These are phyloP conservation scores for Morella rubra DNA, from an alignment of 306 rosid species.

Conservation along the genomic window DNA sequence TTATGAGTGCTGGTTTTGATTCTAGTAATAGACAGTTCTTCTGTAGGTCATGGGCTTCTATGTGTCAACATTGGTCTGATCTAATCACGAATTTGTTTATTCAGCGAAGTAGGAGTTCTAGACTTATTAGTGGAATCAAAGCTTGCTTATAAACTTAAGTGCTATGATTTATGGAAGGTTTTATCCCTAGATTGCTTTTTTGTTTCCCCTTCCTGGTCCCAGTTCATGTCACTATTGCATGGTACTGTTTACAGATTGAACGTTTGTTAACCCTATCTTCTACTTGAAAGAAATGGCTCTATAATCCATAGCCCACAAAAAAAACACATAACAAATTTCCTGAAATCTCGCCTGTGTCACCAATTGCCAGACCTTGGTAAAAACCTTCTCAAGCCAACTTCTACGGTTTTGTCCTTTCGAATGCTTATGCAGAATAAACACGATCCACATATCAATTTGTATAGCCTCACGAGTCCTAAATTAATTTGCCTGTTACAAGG, in stretches of 20 bases:
- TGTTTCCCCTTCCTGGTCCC: not conserved
- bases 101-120: not conserved
- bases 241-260: not conserved
- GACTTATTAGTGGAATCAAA: not conserved
- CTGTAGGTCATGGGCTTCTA: not conserved
- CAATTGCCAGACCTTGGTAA: constrained; percentile 1
- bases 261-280: not conserved
- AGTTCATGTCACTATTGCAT: not conserved
- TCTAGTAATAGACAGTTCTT: not conserved
- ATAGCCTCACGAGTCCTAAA: constrained; percentile 2
- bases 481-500: constrained; percentile 14
- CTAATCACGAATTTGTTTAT: not conserved
- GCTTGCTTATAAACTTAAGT: not conserved
- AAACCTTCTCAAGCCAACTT: constrained; percentile 13
- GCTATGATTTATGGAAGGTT: not conserved
- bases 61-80: not conserved
- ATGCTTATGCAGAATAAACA: not conserved
- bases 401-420: not conserved
- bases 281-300: not conserved
- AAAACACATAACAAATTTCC: not conserved
- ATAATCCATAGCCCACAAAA: not conserved
- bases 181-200: not conserved
- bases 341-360: not conserved
- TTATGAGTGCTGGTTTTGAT: not conserved
- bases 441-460: not conserved